Base-by-base conservation (phyloP, 1,284 basidiomycete genomes). In the Cutaneotrichosporon sp. region DNA sequence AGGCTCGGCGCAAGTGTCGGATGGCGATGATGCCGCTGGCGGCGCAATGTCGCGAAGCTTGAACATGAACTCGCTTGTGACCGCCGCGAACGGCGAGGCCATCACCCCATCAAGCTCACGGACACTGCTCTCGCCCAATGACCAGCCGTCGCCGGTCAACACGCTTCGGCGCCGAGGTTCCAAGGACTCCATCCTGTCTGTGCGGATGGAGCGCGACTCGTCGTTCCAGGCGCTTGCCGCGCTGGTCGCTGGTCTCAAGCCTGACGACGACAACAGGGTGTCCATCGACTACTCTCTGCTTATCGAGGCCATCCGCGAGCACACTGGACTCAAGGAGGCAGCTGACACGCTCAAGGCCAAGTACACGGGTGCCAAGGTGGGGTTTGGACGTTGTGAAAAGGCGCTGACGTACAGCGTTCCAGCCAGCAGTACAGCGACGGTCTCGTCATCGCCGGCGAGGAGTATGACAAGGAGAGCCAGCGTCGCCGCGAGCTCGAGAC, bases 401-500 rank as follows among this genome's bases (percentile, higher is more conserved):
- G 30, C 34, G 58, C 55, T 22, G 32, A 51, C 34, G 22, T 9
- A 3, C 74, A 93, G 91, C 84, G 92, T 61, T 86, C 89, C 53
- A 96, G 92, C 76, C 90, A 91, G 74, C 90, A 92, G 72, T 94
- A 92, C 70, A 90, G 94, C 64, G 90, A 95, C 69, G 95, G 96
- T 16, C 83, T 98, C 62, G 89, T 89, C 0, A 90, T 94, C 49
- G 95, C 96, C 2, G 90, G 93, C 69, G 89, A 90, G 60, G 95
- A 98, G 77, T 97, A 95, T 75, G 93, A 97, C 76, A 87, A 87
- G 63, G 95, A 98, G 79, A 84, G 93, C 53, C 88, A 90, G 61
- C 87, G 89, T 34, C 86, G 95, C 22, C 87, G 90, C 26, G 94
- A 97, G 69, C 91, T 92, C 2, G 94, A 98, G 81, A 88, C 90